A percentile compares a stretch with the other conserved stretches of the same genome.
Conservation (phyloP, 805 yeast species). For the Wickerhamomyces alni region DNA sequence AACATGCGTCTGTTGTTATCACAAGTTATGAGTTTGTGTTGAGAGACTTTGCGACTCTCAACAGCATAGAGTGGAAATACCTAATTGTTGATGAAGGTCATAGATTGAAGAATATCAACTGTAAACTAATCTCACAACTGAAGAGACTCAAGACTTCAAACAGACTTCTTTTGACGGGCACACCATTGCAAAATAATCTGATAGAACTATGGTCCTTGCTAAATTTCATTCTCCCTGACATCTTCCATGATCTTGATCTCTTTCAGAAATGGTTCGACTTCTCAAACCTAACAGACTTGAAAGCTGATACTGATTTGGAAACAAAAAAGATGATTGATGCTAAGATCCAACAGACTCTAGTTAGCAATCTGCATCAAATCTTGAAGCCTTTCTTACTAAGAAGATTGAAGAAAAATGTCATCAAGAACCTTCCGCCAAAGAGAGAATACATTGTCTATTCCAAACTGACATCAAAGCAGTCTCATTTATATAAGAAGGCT, state of each 20-base stretch:
- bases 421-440: conserved; percentile 73
- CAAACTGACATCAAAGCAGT: conserved; percentile 58
- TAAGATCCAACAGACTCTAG: conserved; percentile 53
- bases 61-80: conserved; percentile 64
- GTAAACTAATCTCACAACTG: conserved; percentile 65
- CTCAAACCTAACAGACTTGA: conserved; percentile 43
- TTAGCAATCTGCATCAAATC: conserved; percentile 78
- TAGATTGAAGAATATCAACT: conserved; percentile 78
- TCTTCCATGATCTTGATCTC: conserved; percentile 81
- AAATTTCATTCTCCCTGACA: conserved; percentile 88
- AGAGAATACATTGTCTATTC: conserved; percentile 82
- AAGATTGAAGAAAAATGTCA: conserved; percentile 70
- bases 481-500: conserved; percentile 50
- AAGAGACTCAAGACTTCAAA: conserved; percentile 63
- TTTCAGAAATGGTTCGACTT: conserved; percentile 96
- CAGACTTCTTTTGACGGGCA: conserved; percentile 84
- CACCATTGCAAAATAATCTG: conserved; percentile 89
- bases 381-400: conserved; percentile 83
- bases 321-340: conserved; percentile 49
- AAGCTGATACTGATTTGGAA: conserved; percentile 27
- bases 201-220: conserved; percentile 88
- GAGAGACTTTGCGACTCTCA: conserved; percentile 54
- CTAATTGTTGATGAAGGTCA: conserved; percentile 96
- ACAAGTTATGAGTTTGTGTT: conserved; percentile 82
- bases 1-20: conserved; percentile 47